Evolutionary conservation across 2,329 filamentous ascomycete genomes (phyloP), one percentile per base, ranked within the genome.

Genomic region (Alternaria gaisen): DNA sequence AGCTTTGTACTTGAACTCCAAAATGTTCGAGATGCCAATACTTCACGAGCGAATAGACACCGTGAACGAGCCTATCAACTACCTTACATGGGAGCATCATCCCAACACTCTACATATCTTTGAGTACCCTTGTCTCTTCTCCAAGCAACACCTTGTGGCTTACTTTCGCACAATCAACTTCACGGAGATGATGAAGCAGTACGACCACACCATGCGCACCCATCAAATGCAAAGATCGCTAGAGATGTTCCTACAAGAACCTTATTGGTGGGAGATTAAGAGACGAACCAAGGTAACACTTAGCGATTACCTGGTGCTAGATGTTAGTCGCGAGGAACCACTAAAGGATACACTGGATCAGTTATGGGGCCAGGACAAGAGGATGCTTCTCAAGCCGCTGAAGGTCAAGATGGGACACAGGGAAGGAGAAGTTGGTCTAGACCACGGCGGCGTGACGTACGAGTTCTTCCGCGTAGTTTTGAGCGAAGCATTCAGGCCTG

Each of bases 361-460:
- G 74, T 83, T 99, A 2, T 97, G 94, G 92, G 88, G 92, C 55
- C 87, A 93, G 36, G 90, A 97, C 77, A 88, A 88, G 71, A 86
- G 91, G 36, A 93, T 97, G 79, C 82, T 98, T 3, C 82, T 94
- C 72, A 88, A 93, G 26, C 95, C 95, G 1, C 81, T 99, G 34
- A 97, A 97, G 72, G 90, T 99, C 9, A 90, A 92, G 52, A 87
- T 98, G 58, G 93, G 93, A 4, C 90, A 77, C 14, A 61, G 93
- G 73, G 89, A 92, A 54, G 92, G 93, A 30, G 95, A 98, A 77
- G 90, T 96, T 75, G 95, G 95, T 0, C 88, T 96, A 34, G 95
- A 99, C 77, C 93, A 94, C 50, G 95, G 95, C 43, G 95, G 95
- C 64, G 94, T 99, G 1, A 94, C 97, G 70, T 94, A 97, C 75